Evolutionary conservation across 495 filamentous ascomycete species (phyloP), one percentile per base, ranked within the genome.

Genomic region (Aspergillus avenaceus): DNA sequence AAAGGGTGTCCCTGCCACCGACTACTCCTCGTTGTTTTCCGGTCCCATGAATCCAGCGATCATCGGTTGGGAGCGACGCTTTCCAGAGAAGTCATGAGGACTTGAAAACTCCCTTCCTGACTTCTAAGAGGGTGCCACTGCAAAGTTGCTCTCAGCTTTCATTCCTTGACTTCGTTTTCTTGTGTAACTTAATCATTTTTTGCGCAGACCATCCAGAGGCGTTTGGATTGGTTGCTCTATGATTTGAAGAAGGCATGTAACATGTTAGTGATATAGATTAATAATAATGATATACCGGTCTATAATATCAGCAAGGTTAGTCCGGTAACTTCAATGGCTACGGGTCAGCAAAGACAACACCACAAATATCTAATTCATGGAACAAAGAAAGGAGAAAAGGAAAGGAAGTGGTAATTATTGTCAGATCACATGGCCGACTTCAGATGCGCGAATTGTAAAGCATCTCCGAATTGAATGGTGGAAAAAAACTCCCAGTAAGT

Each of bases 1-100:
- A 54, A 70, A 81, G 52, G 80, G 78, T 0, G 76, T 96, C 13
- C 80, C 90, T 13, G 86, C 73, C 24, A 96, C 93, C 7, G 93
- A 98, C 69, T 97, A 96, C 56, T 80, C 84, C 63, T 65, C 72
- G 22, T 55, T 75, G 14, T 75, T 73, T 54, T 72, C 69, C 16
- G 70, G 84, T 23, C 84, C 86, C 5, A 63, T 86, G 44, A 76
- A 82, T 58, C 84, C 83, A 11, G 82, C 84, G 8, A 72, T 76
- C 13, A 77, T 87, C 42, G 66, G 74, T 56, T 89, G 86, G 86
- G 82, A 88, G 63, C 73, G 69, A 54, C 76, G 85, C n/a, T 54
- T 47, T 26, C 45, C 53, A 11, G 46, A 52, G 45, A 47, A 38
- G 16, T 38, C 34, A 16, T 38, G 12, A 38, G 7, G 44, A 12